Conservation (phyloP, 2,329 filamentous ascomycete genomes). For the Colletotrichum melonis region DNA sequence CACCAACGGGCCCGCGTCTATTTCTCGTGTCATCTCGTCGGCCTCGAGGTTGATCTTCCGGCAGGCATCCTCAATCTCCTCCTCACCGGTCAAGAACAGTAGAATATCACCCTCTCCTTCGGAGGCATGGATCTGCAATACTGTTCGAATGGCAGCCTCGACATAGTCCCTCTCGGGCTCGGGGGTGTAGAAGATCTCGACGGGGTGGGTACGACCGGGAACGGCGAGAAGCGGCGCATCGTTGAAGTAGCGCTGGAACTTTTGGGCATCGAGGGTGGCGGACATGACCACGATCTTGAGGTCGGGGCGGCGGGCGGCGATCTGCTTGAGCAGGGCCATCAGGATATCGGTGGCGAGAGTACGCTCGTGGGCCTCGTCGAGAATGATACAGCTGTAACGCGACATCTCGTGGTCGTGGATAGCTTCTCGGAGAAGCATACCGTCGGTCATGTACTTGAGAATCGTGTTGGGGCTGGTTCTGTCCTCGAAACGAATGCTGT, state of each 20-base stretch:
- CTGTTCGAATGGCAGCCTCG: slow-evolving; percentile 92
- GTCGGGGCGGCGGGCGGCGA: slow-evolving; percentile 83
- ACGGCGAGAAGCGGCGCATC: slow-evolving; percentile 93
- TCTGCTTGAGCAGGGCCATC: slow-evolving; percentile 95
- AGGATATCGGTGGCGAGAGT: slow-evolving; percentile 97
- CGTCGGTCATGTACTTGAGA: slow-evolving; percentile 99
- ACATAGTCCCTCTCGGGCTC: slow-evolving; percentile 97
- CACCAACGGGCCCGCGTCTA: slow-evolving; percentile 87
- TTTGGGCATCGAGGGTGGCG: slow-evolving; percentile 95
- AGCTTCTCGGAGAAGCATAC: slow-evolving; percentile 96
- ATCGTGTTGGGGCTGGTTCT: slow-evolving; percentile 88
- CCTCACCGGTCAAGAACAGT: slow-evolving; percentile 95
- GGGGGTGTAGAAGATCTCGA: slow-evolving; percentile 98
- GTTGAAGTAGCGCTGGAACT: slow-evolving; percentile 98
- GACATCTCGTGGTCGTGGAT: slow-evolving; percentile 95
- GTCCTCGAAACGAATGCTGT: slow-evolving; percentile 99
- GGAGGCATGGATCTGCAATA: slow-evolving; percentile 94
- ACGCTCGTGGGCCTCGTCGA: slow-evolving; percentile 98
- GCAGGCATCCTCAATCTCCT: slow-evolving; percentile 97
- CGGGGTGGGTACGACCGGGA: slow-evolving; percentile 92
- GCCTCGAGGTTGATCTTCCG: slow-evolving; percentile 91
- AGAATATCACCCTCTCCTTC: slow-evolving; percentile 94
- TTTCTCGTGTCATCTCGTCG: slow-evolving; percentile 92
- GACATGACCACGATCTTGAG: slow-evolving; percentile 99
- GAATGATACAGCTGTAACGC: slow-evolving; percentile 96